Evolutionary conservation across 2,329 filamentous ascomycete species (phyloP).

Genomic region (Cadophora sp.): DNA sequence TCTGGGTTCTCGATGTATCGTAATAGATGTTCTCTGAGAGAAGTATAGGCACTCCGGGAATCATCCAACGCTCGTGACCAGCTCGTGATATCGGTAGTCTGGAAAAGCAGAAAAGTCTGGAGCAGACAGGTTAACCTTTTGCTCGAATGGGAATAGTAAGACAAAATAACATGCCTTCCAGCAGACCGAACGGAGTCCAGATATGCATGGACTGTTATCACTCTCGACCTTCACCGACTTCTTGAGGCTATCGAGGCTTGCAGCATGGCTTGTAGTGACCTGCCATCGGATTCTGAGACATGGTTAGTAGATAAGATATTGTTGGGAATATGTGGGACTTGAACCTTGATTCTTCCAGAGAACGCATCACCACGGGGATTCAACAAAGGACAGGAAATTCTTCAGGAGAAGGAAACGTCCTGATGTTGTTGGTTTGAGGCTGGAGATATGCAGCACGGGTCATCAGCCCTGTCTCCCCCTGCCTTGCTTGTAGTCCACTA

Average conservation of each 20-base stretch:
- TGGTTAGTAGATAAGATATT: slow-evolving; percentile 33
- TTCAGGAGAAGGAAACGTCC: neutral
- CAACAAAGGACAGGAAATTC: neutral
- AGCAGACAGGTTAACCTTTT: slow-evolving; percentile 9
- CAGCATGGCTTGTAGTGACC: slow-evolving; percentile 63
- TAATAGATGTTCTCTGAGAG: slow-evolving; percentile 76
- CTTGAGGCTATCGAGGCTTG: slow-evolving; percentile 66
- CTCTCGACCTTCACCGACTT: slow-evolving; percentile 67
- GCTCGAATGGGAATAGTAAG: slow-evolving; percentile 7
- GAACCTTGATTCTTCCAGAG: slow-evolving; percentile 61
- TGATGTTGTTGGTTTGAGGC: slow-evolving; percentile 16
- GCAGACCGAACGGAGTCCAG: slow-evolving; percentile 83
- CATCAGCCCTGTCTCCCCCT: slow-evolving; percentile 11
- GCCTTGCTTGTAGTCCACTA: slow-evolving; percentile 9
- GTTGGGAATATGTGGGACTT: slow-evolving; percentile 15
- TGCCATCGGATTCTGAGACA: slow-evolving; percentile 70
- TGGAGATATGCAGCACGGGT: slow-evolving; percentile 8
- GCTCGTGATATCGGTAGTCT: slow-evolving; percentile 65
- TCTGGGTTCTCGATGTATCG: slow-evolving; percentile 86
- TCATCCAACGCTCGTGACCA: slow-evolving; percentile 74
- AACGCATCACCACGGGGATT: slow-evolving; percentile 53
- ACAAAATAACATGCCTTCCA: slow-evolving; percentile 73
- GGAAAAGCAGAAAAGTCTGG: slow-evolving; percentile 82
- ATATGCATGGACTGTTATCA: slow-evolving; percentile 66
- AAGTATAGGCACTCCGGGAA: slow-evolving; percentile 75